Conservation (phyloP, 805 yeast genomes). For the Saturnispora mendoncae region DNA sequence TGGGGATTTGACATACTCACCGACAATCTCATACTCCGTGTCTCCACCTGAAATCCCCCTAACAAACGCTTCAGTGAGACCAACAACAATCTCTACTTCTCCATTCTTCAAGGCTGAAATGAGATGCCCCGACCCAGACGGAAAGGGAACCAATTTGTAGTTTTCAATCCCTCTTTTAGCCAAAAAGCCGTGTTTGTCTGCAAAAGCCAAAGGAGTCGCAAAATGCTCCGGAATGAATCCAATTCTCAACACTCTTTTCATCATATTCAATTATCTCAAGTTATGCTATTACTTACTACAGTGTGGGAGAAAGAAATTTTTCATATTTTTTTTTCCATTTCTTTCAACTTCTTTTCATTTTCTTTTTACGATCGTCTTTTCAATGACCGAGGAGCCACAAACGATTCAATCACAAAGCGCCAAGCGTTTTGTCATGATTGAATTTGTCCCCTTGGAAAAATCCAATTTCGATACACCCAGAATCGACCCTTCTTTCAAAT, state of each 20-base stretch:
- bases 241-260: slow-evolving; percentile 35
- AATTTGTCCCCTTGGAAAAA: no score
- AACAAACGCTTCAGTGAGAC: slow-evolving; percentile 85
- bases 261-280: no score
- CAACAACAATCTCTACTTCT: slow-evolving; percentile 73
- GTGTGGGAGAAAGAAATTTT: no score
- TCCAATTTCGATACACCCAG: no score
- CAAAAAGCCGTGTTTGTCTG: slow-evolving; percentile 51
- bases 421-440: no score
- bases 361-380: no score
- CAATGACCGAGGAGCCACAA: no score
- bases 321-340: no score
- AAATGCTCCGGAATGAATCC: slow-evolving; percentile 92
- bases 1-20: slow-evolving; percentile 81
- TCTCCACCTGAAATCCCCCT: slow-evolving; percentile 72
- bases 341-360: no score
- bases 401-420: no score
- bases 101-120: slow-evolving; percentile 59
- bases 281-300: no score
- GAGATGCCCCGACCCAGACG: slow-evolving; percentile 84
- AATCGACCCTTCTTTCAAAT: no score
- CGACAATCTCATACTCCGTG: slow-evolving; percentile 51
- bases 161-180: slow-evolving; percentile 35
- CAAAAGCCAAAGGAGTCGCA: slow-evolving; percentile 76
- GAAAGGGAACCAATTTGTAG: slow-evolving; percentile 58